Conservation (phyloP, 441 rosid species). For the Adansonia rubrostipa region DNA sequence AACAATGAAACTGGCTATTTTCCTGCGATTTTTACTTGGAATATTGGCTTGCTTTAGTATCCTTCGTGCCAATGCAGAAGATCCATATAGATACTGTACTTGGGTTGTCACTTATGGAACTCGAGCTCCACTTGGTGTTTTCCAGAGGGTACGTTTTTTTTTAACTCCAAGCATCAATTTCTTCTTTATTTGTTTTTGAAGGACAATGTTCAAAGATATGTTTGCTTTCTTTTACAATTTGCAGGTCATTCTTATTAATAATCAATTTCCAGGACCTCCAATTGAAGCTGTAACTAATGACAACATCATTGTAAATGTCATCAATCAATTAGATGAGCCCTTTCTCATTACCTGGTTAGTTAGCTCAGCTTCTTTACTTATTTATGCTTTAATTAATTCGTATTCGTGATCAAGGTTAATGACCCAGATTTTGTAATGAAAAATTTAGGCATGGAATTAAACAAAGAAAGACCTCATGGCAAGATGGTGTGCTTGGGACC, state of each 20-base stretch:
- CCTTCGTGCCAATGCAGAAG: conserved; percentile 47
- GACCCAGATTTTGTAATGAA: not conserved
- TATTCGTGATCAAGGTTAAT: not conserved
- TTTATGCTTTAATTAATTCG: not conserved
- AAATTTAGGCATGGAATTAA: conserved; percentile 67
- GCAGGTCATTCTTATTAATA: conserved; percentile 79
- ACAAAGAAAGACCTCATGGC: conserved; percentile 75
- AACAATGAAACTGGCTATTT: conserved; percentile 35
- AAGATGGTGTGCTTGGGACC: conserved; percentile 85
- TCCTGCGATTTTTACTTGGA: conserved; percentile 34
- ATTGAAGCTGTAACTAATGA: conserved; percentile 75
- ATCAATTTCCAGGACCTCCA: conserved; percentile 77
- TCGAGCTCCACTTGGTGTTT: conserved; percentile 45
- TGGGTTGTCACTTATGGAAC: conserved; percentile 58
- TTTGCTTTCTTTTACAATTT: not conserved
- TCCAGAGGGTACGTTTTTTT: conserved; percentile 45
- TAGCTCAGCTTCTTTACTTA: conserved; percentile 14
- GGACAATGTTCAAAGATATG: not conserved
- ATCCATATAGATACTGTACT: conserved; percentile 44
- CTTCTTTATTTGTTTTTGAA: not conserved
- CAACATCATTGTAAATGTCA: conserved; percentile 65
- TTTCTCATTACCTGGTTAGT: conserved; percentile 89
- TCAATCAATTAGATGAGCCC: conserved; percentile 67
- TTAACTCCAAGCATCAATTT: not conserved
- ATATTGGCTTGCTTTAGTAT: conserved; percentile 38